Conservation (phyloP, 805 yeast genomes). For the Candida hungchunana region DNA sequence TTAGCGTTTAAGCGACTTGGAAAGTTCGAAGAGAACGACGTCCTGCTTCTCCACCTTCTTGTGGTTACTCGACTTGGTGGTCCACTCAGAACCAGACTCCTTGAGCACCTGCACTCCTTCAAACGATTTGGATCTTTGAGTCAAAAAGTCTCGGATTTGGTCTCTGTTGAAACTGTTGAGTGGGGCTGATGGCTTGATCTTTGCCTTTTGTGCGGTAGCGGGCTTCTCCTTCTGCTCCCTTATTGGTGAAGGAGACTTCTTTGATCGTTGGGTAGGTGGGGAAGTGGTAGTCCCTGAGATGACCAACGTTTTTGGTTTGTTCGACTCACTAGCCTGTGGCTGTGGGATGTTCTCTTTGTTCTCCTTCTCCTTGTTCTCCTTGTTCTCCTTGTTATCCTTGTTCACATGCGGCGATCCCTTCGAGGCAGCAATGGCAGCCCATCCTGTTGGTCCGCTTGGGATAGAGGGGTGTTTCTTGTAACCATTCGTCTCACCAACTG, state of each 20-base stretch:
- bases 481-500: too few species aligned
- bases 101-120: slow-evolving; percentile 2
- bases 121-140: slow-evolving; percentile 3
- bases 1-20: slow-evolving; percentile 8
- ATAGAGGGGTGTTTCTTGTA: slow-evolving; percentile 1
- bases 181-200: slow-evolving; percentile 1
- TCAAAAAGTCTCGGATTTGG: slow-evolving; percentile 7
- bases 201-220: too few species aligned
- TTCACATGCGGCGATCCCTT: slow-evolving; percentile 1
- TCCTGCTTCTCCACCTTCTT: slow-evolving; percentile 10
- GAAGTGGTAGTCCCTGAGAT: too few species aligned
- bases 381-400: too few species aligned
- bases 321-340: too few species aligned
- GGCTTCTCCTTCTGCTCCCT: slow-evolving; percentile 1
- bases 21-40: slow-evolving; percentile 11
- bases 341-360: neutral
- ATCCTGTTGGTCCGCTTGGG: slow-evolving; percentile 7
- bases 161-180: slow-evolving; percentile 15
- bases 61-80: slow-evolving; percentile 4
- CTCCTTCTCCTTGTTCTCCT: too few species aligned
- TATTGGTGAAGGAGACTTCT: slow-evolving; percentile 10
- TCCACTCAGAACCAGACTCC: slow-evolving; percentile 14
- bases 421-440: slow-evolving; percentile 21
- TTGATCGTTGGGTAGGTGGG: slow-evolving; percentile 3
- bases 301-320: too few species aligned